phyloP scores from a whole-genome alignment of 2,329 filamentous ascomycete species.

The Penicillium psychrosexuale region DNA sequence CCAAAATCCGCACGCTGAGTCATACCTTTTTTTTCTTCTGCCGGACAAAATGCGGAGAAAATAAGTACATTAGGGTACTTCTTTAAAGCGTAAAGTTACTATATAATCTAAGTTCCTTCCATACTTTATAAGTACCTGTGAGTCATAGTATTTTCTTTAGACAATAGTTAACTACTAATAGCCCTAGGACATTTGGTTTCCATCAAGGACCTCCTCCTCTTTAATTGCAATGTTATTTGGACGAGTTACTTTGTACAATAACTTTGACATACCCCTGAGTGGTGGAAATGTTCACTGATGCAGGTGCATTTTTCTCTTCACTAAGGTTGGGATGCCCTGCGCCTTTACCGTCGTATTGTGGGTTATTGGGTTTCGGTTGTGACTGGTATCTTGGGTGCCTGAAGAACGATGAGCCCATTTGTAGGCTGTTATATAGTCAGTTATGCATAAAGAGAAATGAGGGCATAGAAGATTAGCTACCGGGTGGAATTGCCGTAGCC shows the following conservation, averaged over 20 bases:
- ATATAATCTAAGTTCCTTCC: neutral
- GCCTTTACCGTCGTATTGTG: neutral
- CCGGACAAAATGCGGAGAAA: constrained; percentile 14
- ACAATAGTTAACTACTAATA: neutral
- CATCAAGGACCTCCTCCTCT: no score
- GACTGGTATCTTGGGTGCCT: constrained; percentile 36
- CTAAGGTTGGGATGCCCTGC: no score
- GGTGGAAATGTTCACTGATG: neutral
- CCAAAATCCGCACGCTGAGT: constrained; percentile 24
- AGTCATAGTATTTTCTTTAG: neutral
- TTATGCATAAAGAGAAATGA: neutral
- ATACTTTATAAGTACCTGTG: neutral
- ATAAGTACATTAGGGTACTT: neutral
- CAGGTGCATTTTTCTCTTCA: neutral
- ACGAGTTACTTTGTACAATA: neutral
- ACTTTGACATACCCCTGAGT: neutral
- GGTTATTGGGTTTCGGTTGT: neutral
- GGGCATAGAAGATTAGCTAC: constrained; percentile 44
- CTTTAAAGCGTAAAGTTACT: neutral
- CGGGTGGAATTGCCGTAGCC: constrained; percentile 80
- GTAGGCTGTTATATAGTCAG: constrained; percentile 50
- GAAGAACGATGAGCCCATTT: constrained; percentile 63
- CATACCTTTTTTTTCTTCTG: constrained; percentile 24
- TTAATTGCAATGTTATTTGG: neutral
- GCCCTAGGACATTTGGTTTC: neutral